phyloP scores from a whole-genome alignment of 2,329 filamentous ascomycete genomes.

The Talaromyces sp. region DNA sequence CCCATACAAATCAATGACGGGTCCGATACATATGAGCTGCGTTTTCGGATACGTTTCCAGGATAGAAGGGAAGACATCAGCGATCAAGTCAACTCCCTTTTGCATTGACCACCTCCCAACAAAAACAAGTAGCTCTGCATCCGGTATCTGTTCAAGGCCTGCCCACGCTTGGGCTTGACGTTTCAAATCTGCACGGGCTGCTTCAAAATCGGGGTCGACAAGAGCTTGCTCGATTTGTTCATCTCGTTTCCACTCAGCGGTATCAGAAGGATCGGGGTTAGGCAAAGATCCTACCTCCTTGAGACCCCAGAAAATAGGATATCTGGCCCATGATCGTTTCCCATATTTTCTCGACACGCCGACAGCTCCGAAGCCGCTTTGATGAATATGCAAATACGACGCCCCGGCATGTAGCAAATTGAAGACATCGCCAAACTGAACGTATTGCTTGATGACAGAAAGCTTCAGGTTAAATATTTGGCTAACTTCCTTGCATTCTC shows the following conservation, averaged over 20 bases:
- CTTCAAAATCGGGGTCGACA: slow-evolving; percentile 49
- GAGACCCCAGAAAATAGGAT: slow-evolving; percentile 60
- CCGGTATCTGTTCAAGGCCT: slow-evolving; percentile 50
- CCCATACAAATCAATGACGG: slow-evolving; percentile 58
- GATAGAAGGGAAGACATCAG: slow-evolving; percentile 56
- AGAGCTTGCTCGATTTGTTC: slow-evolving; percentile 39
- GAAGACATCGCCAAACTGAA: slow-evolving; percentile 60
- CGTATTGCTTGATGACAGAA: slow-evolving; percentile 50
- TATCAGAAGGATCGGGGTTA: slow-evolving; percentile 57
- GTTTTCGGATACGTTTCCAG: slow-evolving; percentile 52
- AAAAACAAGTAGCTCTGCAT: slow-evolving; percentile 61
- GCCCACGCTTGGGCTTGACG: slow-evolving; percentile 60
- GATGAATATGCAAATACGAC: slow-evolving; percentile 57
- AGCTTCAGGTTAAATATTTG: slow-evolving; percentile 53
- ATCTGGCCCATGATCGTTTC: slow-evolving; percentile 55
- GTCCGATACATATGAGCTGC: slow-evolving; percentile 55
- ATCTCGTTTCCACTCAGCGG: slow-evolving; percentile 50
- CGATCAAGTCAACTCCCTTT: slow-evolving; percentile 60
- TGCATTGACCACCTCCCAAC: slow-evolving; percentile 61
- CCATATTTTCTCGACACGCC: slow-evolving; percentile 61
- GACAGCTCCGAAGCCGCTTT: slow-evolving; percentile 58
- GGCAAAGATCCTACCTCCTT: slow-evolving; percentile 55
- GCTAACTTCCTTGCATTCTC: slow-evolving; percentile 55
- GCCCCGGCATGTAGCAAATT: slow-evolving; percentile 57
- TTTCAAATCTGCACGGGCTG: slow-evolving; percentile 44